Conservation (phyloP, 139 green algal species). For the Picochlorum sp. region DNA sequence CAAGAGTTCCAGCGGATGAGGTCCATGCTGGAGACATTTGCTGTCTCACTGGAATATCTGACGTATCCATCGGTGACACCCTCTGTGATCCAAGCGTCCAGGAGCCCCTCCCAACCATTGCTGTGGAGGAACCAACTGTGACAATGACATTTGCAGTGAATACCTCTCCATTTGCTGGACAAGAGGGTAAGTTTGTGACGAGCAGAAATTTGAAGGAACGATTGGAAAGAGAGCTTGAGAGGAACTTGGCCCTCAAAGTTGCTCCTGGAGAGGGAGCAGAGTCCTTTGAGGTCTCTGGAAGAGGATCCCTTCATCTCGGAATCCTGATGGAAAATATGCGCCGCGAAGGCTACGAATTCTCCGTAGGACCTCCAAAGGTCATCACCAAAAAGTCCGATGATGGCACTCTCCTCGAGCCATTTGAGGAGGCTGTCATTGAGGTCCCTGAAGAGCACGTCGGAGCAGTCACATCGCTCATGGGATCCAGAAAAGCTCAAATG, state of each 20-base stretch:
- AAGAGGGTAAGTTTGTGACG: slow-evolving; percentile 93
- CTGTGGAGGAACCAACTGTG: slow-evolving; percentile 95
- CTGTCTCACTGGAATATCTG: slow-evolving; percentile 62
- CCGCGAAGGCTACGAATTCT: slow-evolving; percentile 73
- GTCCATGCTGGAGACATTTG: slow-evolving; percentile 91
- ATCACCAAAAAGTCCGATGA: slow-evolving; percentile 72
- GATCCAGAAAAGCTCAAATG: slow-evolving; percentile 87
- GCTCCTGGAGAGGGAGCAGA: slow-evolving; percentile 88
- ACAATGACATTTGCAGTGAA: slow-evolving; percentile 94
- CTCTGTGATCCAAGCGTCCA: slow-evolving; percentile 54
- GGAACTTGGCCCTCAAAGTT: slow-evolving; percentile 92
- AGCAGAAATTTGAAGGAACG: slow-evolving; percentile 66
- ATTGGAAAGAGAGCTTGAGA: slow-evolving; percentile 70
- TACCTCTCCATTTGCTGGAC: slow-evolving; percentile 90
- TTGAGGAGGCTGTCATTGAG: slow-evolving; percentile 87
- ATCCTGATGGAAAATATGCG: slow-evolving; percentile 99
- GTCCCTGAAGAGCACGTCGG: slow-evolving; percentile 69
- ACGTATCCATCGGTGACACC: slow-evolving; percentile 92
- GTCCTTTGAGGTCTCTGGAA: slow-evolving; percentile 85
- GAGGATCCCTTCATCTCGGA: slow-evolving; percentile 78
- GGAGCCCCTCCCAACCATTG: slow-evolving; percentile 83
- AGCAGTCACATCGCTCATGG: slow-evolving; percentile 84
- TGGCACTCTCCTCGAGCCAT: slow-evolving; percentile 68
- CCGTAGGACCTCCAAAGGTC: slow-evolving; percentile 87
- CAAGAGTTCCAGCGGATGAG: slow-evolving; percentile 37